Conservation (phyloP, 179 eudicot genomes). For the Actinidia polygama region DNA sequence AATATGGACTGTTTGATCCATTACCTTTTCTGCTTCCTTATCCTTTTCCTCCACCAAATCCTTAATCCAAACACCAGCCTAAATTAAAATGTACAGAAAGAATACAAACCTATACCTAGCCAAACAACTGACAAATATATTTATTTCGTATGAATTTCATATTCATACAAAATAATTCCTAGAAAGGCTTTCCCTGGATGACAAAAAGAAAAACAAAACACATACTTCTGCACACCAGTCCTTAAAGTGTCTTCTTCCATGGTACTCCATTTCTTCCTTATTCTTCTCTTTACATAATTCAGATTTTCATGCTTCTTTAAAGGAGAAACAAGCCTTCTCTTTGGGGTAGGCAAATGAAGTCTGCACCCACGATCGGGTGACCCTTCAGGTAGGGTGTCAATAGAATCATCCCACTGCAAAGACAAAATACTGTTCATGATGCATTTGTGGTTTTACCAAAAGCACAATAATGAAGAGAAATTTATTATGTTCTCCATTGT, state of each 20-base stretch:
- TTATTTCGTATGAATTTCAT: too few relatives aligned
- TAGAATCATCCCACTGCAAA: slow-evolving; percentile 63
- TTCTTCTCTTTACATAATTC: slow-evolving; percentile 44
- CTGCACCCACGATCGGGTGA: slow-evolving; percentile 21
- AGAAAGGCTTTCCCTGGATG: background rate
- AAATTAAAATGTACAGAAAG: too few relatives aligned
- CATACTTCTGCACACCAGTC: slow-evolving; percentile 53
- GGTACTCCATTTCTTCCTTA: slow-evolving; percentile 50
- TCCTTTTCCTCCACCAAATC: too few relatives aligned
- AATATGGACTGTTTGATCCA: too few relatives aligned
- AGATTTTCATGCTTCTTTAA: slow-evolving; percentile 25
- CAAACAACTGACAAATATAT: background rate
- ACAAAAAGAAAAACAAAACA: background rate
- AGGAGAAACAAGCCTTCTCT: slow-evolving; percentile 37
- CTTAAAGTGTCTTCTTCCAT: slow-evolving; percentile 72
- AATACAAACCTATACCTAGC: background rate
- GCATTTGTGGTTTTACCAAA: too few relatives aligned
- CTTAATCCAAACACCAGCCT: too few relatives aligned
- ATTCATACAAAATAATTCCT: background rate
- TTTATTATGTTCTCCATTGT: too few relatives aligned
- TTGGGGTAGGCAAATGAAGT: slow-evolving; percentile 48
- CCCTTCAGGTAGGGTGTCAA: slow-evolving; percentile 34
- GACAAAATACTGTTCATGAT: background rate
- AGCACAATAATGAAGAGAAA: too few relatives aligned
- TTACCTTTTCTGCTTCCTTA: too few relatives aligned